These are phyloP conservation scores for Jatropha curcas DNA, from an alignment of 345 rosid genomes.

Conservation along the genomic window DNA sequence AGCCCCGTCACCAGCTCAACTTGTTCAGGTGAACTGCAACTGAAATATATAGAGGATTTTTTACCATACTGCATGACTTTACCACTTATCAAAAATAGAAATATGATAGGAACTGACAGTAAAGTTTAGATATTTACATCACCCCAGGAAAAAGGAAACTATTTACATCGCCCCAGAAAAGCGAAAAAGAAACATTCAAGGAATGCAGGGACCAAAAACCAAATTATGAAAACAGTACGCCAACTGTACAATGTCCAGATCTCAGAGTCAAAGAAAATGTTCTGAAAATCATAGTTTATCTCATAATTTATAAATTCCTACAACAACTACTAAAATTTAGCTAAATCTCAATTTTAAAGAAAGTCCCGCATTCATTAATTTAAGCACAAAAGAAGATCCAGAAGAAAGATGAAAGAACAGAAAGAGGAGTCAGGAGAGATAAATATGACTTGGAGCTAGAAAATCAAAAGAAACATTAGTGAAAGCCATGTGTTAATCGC, in stretches of 20 bases:
- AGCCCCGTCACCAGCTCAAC: slow-evolving; percentile 18
- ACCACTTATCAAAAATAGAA: not conserved
- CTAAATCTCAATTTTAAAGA: not conserved
- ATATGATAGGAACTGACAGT: not conserved
- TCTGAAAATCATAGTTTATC: not conserved
- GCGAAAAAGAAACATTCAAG: not conserved
- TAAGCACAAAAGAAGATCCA: not conserved
- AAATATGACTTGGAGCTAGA: not conserved
- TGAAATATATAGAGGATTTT: not conserved
- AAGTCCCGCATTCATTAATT: not conserved
- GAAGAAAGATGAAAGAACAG: not conserved
- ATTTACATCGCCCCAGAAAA: not conserved
- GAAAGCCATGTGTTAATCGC: not conserved
- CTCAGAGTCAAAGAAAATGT: not conserved
- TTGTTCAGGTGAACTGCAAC: slow-evolving; percentile 32
- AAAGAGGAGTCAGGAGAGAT: not conserved
- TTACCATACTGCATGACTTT: not conserved
- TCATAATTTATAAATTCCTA: not conserved
- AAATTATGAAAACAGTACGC: not conserved
- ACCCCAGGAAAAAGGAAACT: not conserved
- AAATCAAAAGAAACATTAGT: not conserved
- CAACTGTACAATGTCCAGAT: not conserved
- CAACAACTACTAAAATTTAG: not conserved
- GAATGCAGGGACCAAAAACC: not conserved
- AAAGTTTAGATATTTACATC: not conserved